A percentile compares a stretch with the other conserved stretches of the same genome.
Evolutionary conservation across 441 rosid genomes (phyloP).

Genomic region (Populus hybrid): DNA sequence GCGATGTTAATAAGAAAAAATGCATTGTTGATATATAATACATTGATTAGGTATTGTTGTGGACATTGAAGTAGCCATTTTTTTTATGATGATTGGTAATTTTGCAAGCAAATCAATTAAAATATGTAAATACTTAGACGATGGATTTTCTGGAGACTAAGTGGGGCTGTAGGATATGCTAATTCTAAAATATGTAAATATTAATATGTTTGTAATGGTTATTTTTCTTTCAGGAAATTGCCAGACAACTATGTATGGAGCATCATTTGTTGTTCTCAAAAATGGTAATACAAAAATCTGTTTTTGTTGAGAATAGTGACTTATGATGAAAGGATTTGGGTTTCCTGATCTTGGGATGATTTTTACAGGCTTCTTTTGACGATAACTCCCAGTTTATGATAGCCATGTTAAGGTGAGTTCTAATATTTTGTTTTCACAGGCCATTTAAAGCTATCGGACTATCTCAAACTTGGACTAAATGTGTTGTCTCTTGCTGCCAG

Average conservation of each 20-base stretch:
- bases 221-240: conserved; percentile 61
- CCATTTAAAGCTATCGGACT: neutral
- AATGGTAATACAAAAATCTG: conserved; percentile 44
- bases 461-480: neutral
- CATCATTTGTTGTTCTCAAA: conserved; percentile 68
- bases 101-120: too few species aligned
- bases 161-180: neutral
- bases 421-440: neutral
- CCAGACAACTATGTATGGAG: conserved; percentile 80
- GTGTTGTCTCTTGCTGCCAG: conserved; percentile 41
- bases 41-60: too few species aligned
- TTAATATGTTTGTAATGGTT: conserved; percentile 1
- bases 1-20: neutral
- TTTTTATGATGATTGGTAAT: neutral
- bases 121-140: neutral
- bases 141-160: neutral
- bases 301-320: conserved; percentile 16
- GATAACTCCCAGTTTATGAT: conserved; percentile 88
- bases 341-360: conserved; percentile 21
- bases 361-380: conserved; percentile 84
- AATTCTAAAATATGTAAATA: conserved; percentile 22
- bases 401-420: conserved; percentile 84
- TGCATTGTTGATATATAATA: too few species aligned
- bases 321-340: conserved; percentile 10
- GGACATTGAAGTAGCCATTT: neutral